Base-by-base conservation (phyloP, 225 moss, liverwort and hornwort genomes). In the Sphagnum contortum region DNA sequence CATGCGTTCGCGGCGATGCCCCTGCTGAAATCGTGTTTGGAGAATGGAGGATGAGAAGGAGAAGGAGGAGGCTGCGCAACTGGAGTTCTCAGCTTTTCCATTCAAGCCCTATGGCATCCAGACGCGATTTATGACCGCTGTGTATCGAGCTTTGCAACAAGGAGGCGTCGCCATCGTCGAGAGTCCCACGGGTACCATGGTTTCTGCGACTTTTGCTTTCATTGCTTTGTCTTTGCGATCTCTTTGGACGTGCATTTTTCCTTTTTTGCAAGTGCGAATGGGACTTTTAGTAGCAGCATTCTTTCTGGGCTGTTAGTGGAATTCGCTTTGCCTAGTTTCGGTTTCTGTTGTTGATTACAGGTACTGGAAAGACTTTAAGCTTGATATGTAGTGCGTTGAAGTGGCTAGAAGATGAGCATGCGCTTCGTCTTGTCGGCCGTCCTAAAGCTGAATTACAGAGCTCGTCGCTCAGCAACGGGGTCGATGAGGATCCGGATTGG, bases 361-460 rank as follows among this genome's bases (percentile, higher is more conserved):
- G 95, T 12, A 98, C 96, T 48, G 96, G 96, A 5, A 98, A 98
- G 79, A 90, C 96, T 3, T 73, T 98, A 64, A 98, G 96, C 77
- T 75, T 98, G 63, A 98, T 98, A 64, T 98, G 92, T 66, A 98
- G 96, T 74, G 67, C 80, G 47, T 78, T 98, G 49, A 92, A 98
- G 63, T 98, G 96, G 96, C 88, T 92, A 69, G 66, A 89, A 61
- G 90, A 98, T 54, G 85, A 89, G 65, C 96, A 98, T 57, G 67
- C 76, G 55, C 75, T 75, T 64, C 85, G 77, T 45, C 59, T 74
- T 60, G 71, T 78, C 55, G 73, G 71, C 57, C 71, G 72, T 59
- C 69, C 75, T 29, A 81, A 63, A 57, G 54, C 48, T 71, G 73
- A 74, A 6, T 50, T 65, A 5, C 71, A 66, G 46, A 60, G 58